phyloP scores from a whole-genome alignment of 164 flowering plant genomes.

The Vitis labrusca region DNA sequence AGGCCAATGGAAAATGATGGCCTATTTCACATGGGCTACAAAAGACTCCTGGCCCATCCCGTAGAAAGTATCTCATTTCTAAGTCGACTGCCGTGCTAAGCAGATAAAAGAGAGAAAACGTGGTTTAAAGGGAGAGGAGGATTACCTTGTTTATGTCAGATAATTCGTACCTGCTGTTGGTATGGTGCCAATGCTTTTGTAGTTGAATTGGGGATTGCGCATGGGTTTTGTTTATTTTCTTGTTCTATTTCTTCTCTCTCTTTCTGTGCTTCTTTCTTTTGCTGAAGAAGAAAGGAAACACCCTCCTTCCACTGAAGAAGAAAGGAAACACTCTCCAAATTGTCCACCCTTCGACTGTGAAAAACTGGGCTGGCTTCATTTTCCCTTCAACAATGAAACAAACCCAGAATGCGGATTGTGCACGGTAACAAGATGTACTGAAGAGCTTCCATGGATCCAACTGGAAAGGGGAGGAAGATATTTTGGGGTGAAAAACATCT shows the following conservation, averaged over 20 bases:
- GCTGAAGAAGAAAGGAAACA: neutral
- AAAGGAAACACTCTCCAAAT: neutral
- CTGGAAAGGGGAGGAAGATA: constrained; percentile 8
- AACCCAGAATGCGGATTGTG: constrained; percentile 10
- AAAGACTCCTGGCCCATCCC: too few relatives aligned
- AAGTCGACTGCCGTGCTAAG: too few relatives aligned
- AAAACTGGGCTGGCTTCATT: neutral
- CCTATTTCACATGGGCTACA: too few relatives aligned
- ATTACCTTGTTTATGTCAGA: too few relatives aligned
- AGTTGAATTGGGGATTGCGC: neutral
- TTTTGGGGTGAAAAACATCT: constrained; percentile 4
- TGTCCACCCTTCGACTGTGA: constrained; percentile 3
- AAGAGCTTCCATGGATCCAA: constrained; percentile 3
- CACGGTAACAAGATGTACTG: neutral
- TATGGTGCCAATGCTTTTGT: neutral
- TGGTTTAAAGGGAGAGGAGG: too few relatives aligned
- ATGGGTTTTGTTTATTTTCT: constrained; percentile 2
- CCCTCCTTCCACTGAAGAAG: constrained; percentile 4
- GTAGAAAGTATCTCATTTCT: too few relatives aligned
- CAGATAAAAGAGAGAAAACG: too few relatives aligned
- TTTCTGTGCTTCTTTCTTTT: neutral
- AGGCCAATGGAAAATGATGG: too few relatives aligned
- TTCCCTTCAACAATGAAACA: constrained; percentile 9
- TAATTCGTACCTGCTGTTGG: too few relatives aligned
- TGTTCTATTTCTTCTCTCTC: constrained; percentile 3